These are phyloP conservation scores for Austroboletus novae-zelandiae DNA, from an alignment of 1,284 basidiomycete species.

Conservation along the genomic window DNA sequence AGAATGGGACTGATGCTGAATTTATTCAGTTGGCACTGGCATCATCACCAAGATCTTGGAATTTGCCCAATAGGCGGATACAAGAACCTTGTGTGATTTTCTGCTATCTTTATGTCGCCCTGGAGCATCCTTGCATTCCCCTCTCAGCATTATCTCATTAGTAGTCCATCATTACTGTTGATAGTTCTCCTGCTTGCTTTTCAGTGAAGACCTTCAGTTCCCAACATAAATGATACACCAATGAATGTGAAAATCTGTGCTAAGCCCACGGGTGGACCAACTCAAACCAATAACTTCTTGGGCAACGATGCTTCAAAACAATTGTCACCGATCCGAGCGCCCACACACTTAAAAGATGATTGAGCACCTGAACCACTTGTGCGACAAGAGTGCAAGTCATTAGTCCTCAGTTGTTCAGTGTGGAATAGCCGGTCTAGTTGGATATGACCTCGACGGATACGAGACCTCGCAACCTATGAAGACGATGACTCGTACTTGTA, in stretches of 20 bases:
- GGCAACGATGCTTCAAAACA: no score
- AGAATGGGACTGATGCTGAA: constrained; percentile 6
- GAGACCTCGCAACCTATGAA: constrained; percentile 23
- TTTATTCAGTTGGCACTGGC: constrained; percentile 77
- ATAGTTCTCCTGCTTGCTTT: not conserved
- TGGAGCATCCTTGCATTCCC: constrained; percentile 16
- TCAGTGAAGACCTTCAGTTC: not conserved
- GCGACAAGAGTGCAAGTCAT: not conserved
- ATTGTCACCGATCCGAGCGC: no score
- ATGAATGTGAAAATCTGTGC: no score
- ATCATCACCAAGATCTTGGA: constrained; percentile 83
- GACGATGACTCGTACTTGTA: constrained; percentile 66
- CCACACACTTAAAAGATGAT: not conserved
- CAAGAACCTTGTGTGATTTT: constrained; percentile 14
- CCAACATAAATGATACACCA: no score
- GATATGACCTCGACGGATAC: no score
- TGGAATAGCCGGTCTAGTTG: no score
- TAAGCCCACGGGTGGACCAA: no score
- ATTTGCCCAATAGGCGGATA: constrained; percentile 23
- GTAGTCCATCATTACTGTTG: constrained; percentile 5
- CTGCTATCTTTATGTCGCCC: constrained; percentile 28
- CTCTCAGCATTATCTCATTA: constrained; percentile 19
- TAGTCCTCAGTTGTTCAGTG: no score
- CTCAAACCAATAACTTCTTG: no score
- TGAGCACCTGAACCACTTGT: not conserved